Conservation (phyloP, 805 yeast genomes). For the Metschnikowia proteae region DNA sequence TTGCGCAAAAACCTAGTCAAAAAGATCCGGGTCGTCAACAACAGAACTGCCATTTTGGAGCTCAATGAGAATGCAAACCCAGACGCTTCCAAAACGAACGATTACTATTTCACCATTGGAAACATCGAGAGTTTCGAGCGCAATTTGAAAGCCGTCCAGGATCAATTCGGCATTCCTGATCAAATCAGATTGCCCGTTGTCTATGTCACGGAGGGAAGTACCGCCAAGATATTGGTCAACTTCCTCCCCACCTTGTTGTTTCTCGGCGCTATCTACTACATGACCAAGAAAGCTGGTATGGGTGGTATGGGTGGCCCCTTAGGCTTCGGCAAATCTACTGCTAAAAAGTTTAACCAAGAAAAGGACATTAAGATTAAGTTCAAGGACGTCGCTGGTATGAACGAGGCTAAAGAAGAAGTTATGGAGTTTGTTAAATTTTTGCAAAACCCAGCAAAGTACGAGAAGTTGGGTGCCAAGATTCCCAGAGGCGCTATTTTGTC, state of each 20-base stretch:
- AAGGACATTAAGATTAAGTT: constrained; percentile 78
- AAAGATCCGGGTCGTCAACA: constrained; percentile 71
- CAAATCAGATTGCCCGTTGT: constrained; percentile 75
- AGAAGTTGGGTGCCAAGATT: constrained; percentile 85
- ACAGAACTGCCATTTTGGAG: constrained; percentile 67
- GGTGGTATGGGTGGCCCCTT: constrained; percentile 59
- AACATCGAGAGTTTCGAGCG: constrained; percentile 85
- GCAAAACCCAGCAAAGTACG: constrained; percentile 81
- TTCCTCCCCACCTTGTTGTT: constrained; percentile 85
- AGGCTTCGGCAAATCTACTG: constrained; percentile 73
- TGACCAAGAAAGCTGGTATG: constrained; percentile 61
- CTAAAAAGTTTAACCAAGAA: constrained; percentile 78
- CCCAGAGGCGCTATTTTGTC: constrained; percentile 93
- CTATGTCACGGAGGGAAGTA: constrained; percentile 68
- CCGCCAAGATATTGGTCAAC: constrained; percentile 60
- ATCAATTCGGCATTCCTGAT: constrained; percentile 57
- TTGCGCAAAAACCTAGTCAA: constrained; percentile 76
- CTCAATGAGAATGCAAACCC: constrained; percentile 42
- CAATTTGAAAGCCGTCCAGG: constrained; percentile 71
- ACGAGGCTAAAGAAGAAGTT: constrained; percentile 90
- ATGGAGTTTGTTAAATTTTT: constrained; percentile 92
- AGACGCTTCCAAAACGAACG: constrained; percentile 24
- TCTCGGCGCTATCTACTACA: constrained; percentile 83
- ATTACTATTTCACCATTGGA: constrained; percentile 70
- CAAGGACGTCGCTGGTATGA: constrained; percentile 91